Evolutionary conservation across 768 basidiomycete species (phyloP).

Genomic region (Kwoniella dendrophila): DNA sequence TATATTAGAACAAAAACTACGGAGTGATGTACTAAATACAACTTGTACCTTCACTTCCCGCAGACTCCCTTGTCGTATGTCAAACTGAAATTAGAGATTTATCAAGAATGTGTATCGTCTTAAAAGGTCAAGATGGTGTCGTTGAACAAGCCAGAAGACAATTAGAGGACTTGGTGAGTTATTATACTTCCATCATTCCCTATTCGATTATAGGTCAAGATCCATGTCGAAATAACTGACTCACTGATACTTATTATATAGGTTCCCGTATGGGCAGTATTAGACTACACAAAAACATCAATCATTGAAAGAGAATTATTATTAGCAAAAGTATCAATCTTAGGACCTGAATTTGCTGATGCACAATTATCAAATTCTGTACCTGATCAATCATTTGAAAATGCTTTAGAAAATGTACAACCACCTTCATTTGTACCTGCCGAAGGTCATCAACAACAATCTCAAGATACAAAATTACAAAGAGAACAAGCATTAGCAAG

Average conservation of each 20-base stretch:
- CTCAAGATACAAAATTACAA: conserved; percentile 61
- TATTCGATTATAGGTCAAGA: not conserved
- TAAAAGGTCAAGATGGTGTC: conserved; percentile 94
- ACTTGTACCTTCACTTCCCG: conserved; percentile 59
- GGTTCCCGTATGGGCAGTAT: conserved; percentile 99
- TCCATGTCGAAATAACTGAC: not conserved
- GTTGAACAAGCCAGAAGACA: conserved; percentile 96
- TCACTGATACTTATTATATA: conserved; percentile 50
- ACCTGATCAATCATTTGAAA: conserved; percentile 61
- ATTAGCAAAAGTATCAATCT: conserved; percentile 93
- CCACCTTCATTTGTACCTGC: conserved; percentile 81
- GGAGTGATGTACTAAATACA: too few relatives aligned
- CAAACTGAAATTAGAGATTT: conserved; percentile 95
- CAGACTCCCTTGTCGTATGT: conserved; percentile 97
- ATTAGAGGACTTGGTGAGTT: conserved; percentile 87
- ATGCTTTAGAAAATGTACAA: conserved; percentile 44
- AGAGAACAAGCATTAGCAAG: conserved; percentile 74
- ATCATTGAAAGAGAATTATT: conserved; percentile 91
- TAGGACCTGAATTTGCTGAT: conserved; percentile 95
- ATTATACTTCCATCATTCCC: not conserved
- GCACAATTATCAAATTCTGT: conserved; percentile 84
- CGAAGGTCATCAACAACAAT: conserved; percentile 54
- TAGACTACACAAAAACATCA: conserved; percentile 93
- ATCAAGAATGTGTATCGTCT: conserved; percentile 95
- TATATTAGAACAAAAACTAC: too few relatives aligned